Conservation (phyloP, 371 early-diverging fungal species). For the Saksenaea vasiformis region DNA sequence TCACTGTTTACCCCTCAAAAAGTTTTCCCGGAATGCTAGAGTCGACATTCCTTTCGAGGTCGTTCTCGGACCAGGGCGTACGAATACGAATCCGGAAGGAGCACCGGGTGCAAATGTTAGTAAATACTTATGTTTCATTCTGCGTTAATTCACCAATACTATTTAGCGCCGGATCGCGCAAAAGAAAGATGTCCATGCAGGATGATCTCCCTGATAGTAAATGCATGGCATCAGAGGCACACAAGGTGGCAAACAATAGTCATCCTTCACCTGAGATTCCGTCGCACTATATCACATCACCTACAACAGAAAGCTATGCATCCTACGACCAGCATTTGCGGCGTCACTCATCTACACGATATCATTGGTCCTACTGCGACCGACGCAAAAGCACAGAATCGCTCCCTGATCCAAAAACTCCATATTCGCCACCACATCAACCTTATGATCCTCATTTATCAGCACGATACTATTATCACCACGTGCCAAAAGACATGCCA, state of each 20-base stretch:
- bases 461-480: background rate
- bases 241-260: background rate
- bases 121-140: background rate
- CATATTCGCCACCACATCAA: conserved; percentile 15
- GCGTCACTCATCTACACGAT: background rate
- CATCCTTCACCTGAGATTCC: background rate
- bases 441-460: conserved; percentile 9
- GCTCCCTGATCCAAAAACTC: background rate
- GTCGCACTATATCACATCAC: background rate
- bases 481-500: background rate
- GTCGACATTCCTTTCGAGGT: conserved; percentile 50
- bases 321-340: background rate
- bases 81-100: conserved; percentile 57
- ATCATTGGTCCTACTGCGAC: background rate
- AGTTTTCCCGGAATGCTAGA: conserved; percentile 90
- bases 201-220: background rate
- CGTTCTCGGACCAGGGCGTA: conserved; percentile 55
- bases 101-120: conserved; percentile 44
- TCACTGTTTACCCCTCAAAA: conserved; percentile 85
- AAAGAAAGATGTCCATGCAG: conserved; percentile 27
- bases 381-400: background rate
- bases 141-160: background rate
- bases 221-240: background rate
- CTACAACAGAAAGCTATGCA: background rate
- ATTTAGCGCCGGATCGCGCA: conserved; percentile 18